Evolutionary conservation across 805 yeast species (phyloP).

Genomic region (Vanderwaltozyma tropicalis): DNA sequence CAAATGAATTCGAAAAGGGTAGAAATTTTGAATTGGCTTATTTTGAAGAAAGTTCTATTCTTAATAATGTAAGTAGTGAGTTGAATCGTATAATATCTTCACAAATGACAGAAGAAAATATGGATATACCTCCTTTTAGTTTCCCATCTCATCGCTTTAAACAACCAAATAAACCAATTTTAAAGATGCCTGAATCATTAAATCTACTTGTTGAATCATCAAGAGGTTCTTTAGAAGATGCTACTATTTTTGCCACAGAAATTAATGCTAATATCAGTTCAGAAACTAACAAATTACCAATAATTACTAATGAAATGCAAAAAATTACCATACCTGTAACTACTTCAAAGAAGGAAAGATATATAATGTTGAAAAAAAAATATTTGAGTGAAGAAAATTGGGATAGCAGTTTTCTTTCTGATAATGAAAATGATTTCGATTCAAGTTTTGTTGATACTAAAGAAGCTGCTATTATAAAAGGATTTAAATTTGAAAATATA

Average conservation of each 20-base stretch:
- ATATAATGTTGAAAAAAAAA: slow-evolving; percentile 10
- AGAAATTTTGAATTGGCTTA: too few species aligned
- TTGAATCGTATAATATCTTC: not conserved
- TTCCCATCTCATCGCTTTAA: slow-evolving; percentile 12
- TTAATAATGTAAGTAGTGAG: not conserved
- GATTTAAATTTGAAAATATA: slow-evolving; percentile 12
- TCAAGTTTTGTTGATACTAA: not conserved
- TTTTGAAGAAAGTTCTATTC: not conserved
- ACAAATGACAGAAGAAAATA: not conserved
- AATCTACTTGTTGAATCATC: slow-evolving; percentile 24
- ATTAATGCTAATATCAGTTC: slow-evolving; percentile 11
- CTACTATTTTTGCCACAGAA: slow-evolving; percentile 28
- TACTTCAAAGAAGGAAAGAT: slow-evolving; percentile 15
- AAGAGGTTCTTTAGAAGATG: slow-evolving; percentile 23
- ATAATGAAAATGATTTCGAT: not conserved
- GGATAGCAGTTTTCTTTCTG: not conserved
- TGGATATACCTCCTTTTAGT: not conserved
- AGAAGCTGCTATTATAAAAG: slow-evolving; percentile 23
- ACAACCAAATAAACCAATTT: slow-evolving; percentile 8
- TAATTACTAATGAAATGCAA: slow-evolving; percentile 17
- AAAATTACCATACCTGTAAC: slow-evolving; percentile 25
- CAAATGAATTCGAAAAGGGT: not conserved
- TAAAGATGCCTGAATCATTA: slow-evolving; percentile 10
- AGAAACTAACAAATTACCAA: slow-evolving; percentile 13
- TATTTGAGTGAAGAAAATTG: slow-evolving; percentile 1